These are phyloP conservation scores for Exophiala aquamarina DNA, from an alignment of 2,329 filamentous ascomycete genomes.

Conservation along the genomic window DNA sequence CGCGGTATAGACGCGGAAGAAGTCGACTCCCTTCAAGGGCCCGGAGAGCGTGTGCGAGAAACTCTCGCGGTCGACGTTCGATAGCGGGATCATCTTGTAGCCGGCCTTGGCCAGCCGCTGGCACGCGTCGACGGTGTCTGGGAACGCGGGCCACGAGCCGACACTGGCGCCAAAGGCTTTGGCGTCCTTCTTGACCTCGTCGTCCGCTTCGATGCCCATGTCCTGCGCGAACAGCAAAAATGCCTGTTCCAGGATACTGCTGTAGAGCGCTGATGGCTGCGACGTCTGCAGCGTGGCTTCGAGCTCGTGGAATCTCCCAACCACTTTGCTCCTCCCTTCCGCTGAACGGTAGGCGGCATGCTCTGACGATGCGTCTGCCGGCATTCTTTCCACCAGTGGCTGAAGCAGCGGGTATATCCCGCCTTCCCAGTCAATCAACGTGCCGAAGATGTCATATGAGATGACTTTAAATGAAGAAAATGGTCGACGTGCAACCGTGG, in stretches of 20 bases:
- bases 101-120: conserved; percentile 44
- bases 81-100: conserved; percentile 57
- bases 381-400: conserved; percentile 30
- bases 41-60: conserved; percentile 49
- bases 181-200: conserved; percentile 34
- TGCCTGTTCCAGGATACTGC: conserved; percentile 54
- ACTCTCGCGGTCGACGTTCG: conserved; percentile 56
- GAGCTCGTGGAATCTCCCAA: conserved; percentile 35
- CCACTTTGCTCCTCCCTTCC: not conserved
- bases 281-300: conserved; percentile 49
- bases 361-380: not conserved
- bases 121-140: conserved; percentile 56
- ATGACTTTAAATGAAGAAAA: conserved; percentile 44
- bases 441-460: conserved; percentile 78
- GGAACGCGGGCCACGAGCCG: conserved; percentile 55
- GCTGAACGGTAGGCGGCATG: conserved; percentile 4
- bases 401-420: conserved; percentile 59
- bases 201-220: conserved; percentile 23
- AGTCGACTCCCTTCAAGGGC: conserved; percentile 52
- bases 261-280: conserved; percentile 60
- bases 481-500: conserved; percentile 18
- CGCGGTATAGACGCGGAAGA: conserved; percentile 68
- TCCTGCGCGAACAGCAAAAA: conserved; percentile 36
- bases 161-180: conserved; percentile 49
- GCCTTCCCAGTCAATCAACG: conserved; percentile 73